These are phyloP conservation scores for Amaranthus hypochondriacus DNA, from an alignment of 148 eudicot species.

Conservation along the genomic window DNA sequence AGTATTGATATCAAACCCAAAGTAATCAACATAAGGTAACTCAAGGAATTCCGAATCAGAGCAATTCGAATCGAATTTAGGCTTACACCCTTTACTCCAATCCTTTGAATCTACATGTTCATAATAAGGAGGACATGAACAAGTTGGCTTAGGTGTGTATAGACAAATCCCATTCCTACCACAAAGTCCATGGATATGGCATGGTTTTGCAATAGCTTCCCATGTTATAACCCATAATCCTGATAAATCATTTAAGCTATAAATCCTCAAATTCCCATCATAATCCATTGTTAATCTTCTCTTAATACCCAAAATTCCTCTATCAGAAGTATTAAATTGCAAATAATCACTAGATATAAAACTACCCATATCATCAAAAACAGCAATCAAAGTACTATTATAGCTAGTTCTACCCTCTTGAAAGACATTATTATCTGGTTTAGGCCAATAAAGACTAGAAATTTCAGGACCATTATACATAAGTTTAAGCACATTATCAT, in stretches of 20 bases:
- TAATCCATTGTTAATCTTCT: slow-evolving; percentile 47
- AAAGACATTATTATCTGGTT: background rate
- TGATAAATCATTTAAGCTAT: slow-evolving; percentile 41
- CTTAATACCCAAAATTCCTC: slow-evolving; percentile 31
- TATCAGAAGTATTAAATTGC: slow-evolving; percentile 37
- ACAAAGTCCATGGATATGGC: slow-evolving; percentile 55
- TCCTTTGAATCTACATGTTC: slow-evolving; percentile 32
- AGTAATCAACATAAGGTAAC: slow-evolving; percentile 47
- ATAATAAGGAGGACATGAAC: slow-evolving; percentile 51
- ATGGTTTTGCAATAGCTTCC: slow-evolving; percentile 38
- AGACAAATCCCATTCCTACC: slow-evolving; percentile 54
- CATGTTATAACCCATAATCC: slow-evolving; percentile 44
- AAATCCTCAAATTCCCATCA: slow-evolving; percentile 59
- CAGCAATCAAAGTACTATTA: slow-evolving; percentile 26
- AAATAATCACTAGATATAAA: slow-evolving; percentile 39
- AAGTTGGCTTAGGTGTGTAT: slow-evolving; percentile 35
- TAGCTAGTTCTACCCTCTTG: slow-evolving; percentile 26
- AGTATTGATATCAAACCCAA: slow-evolving; percentile 43
- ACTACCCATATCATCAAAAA: slow-evolving; percentile 31
- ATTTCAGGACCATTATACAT: slow-evolving; percentile 27
- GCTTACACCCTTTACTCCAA: slow-evolving; percentile 54
- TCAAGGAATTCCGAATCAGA: slow-evolving; percentile 37
- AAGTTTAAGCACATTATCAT: slow-evolving; percentile 31
- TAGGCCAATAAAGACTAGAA: slow-evolving; percentile 34
- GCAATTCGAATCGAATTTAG: slow-evolving; percentile 31